These are phyloP conservation scores for Apophysomyces sp. DNA, from an alignment of 371 early-diverging fungal genomes.

Conservation along the genomic window DNA sequence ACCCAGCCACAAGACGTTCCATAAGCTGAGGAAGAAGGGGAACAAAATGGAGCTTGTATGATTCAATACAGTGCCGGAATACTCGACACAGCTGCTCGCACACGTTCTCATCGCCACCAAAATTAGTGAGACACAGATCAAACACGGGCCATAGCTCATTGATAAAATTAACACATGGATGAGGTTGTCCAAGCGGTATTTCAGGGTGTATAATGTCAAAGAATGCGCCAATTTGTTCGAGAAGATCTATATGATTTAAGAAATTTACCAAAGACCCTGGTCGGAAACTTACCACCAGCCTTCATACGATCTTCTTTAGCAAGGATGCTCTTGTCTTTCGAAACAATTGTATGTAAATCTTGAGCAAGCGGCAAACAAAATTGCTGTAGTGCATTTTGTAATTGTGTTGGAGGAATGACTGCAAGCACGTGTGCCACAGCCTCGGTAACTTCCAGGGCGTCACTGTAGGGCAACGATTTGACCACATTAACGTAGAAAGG, in stretches of 20 bases:
- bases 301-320: slow-evolving; percentile 33
- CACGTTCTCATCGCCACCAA: slow-evolving; percentile 50
- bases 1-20: slow-evolving; percentile 57
- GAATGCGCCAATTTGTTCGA: slow-evolving; percentile 57
- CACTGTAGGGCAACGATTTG: slow-evolving; percentile 64
- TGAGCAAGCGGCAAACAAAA: slow-evolving; percentile 87
- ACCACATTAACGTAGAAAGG: slow-evolving; percentile 72
- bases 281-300: slow-evolving; percentile 41
- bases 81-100: slow-evolving; percentile 68
- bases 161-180: slow-evolving; percentile 75
- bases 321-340: slow-evolving; percentile 28
- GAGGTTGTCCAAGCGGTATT: slow-evolving; percentile 46
- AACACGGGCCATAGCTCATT: slow-evolving; percentile 79
- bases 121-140: slow-evolving; percentile 55
- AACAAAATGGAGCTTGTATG: slow-evolving; percentile 59
- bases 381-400: slow-evolving; percentile 68
- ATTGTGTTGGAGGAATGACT: slow-evolving; percentile 63
- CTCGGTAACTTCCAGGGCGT: slow-evolving; percentile 81
- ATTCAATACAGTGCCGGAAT: slow-evolving; percentile 62
- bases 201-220: slow-evolving; percentile 55
- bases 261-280: slow-evolving; percentile 35
- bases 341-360: slow-evolving; percentile 48
- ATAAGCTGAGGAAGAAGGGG: slow-evolving; percentile 56
- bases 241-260: slow-evolving; percentile 53
- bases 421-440: slow-evolving; percentile 88